phyloP scores from a whole-genome alignment of 139 green algal species.

The Chlamydomonas applanata region DNA sequence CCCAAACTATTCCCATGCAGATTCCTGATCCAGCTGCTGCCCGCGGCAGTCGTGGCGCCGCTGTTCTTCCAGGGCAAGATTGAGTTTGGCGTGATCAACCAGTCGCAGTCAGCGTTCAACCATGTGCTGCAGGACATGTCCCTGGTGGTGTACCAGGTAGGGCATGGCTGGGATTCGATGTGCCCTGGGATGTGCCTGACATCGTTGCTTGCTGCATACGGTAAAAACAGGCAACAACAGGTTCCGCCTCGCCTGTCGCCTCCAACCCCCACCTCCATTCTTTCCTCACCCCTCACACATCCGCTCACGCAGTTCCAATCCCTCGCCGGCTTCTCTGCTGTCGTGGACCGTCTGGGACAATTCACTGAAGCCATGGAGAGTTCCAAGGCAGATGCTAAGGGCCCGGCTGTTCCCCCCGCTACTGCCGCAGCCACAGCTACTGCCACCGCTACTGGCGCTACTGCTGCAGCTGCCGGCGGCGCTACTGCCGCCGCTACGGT shows the following conservation, averaged over 20 bases:
- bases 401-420: conserved; percentile 7
- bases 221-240: too few relatives aligned
- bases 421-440: background rate
- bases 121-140: conserved; percentile 95
- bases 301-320: conserved; percentile 79
- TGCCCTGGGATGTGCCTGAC: background rate
- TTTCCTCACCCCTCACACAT: too few relatives aligned
- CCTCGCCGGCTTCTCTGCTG: conserved; percentile 85
- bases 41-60: conserved; percentile 95
- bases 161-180: background rate
- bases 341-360: conserved; percentile 88
- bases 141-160: conserved; percentile 90
- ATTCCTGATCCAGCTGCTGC: conserved; percentile 90
- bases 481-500: background rate
- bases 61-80: conserved; percentile 96
- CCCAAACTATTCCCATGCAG: conserved; percentile 80
- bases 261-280: too few relatives aligned
- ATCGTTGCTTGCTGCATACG: background rate
- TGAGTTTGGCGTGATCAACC: conserved; percentile 98
- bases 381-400: background rate
- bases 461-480: background rate
- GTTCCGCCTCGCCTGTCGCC: too few relatives aligned
- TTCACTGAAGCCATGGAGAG: conserved; percentile 69
- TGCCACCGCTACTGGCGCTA: background rate
- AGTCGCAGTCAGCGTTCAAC: conserved; percentile 91